Conservation (phyloP, 768 basidiomycete species). For the Floccularia luteovirens region DNA sequence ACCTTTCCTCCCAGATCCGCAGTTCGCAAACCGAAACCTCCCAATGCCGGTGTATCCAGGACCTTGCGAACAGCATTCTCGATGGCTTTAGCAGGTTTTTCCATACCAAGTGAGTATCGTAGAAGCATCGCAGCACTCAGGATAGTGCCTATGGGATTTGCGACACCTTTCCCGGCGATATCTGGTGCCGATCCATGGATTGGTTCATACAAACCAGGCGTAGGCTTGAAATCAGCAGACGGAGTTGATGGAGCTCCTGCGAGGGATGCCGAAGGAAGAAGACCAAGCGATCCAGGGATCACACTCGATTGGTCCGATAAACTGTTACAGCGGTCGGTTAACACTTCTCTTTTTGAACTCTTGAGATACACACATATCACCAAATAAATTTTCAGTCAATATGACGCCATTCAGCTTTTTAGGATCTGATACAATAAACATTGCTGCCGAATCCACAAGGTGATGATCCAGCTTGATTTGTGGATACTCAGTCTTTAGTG, state of each 20-base stretch:
- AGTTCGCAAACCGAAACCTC: conserved; percentile 76
- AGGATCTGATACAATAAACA: conserved; percentile 89
- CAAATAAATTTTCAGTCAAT: conserved; percentile 93
- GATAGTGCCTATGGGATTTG: conserved; percentile 93
- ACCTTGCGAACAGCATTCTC: conserved; percentile 90
- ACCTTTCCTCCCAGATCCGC: conserved; percentile 81
- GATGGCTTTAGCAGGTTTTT: conserved; percentile 76
- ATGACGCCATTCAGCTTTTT: conserved; percentile 92
- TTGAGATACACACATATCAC: conserved; percentile 78
- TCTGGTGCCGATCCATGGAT: conserved; percentile 95
- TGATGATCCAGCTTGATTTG: conserved; percentile 84
- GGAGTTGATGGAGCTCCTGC: conserved; percentile 74
- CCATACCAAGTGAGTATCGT: conserved; percentile 89
- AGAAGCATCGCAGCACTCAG: conserved; percentile 91
- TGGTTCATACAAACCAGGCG: conserved; percentile 91
- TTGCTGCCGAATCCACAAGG: conserved; percentile 92
- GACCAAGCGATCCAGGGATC: conserved; percentile 94
- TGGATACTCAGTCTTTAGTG: conserved; percentile 80
- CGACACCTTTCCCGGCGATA: conserved; percentile 90
- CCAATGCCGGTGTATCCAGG: conserved; percentile 59
- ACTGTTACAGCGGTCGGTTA: conserved; percentile 29
- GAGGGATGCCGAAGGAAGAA: conserved; percentile 93
- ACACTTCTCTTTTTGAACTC: neutral
- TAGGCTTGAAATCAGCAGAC: conserved; percentile 66
- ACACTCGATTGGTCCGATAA: conserved; percentile 96